Conservation (phyloP, 768 basidiomycete genomes). For the Phylloporus rhodoxanthus region DNA sequence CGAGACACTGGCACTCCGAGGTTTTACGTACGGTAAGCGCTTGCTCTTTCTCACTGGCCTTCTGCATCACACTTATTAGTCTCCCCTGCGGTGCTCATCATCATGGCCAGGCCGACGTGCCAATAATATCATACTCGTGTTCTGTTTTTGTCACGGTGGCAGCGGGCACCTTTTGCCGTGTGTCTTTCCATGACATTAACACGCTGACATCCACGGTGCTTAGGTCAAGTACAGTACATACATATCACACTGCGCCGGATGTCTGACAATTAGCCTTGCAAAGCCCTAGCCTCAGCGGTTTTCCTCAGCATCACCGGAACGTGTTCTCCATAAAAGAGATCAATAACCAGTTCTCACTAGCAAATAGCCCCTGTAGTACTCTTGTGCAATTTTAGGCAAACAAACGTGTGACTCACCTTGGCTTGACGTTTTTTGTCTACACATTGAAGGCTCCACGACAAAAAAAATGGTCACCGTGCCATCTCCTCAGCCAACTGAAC, state of each 20-base stretch:
- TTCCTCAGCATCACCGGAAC: too few relatives aligned
- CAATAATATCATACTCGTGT: background rate
- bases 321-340: too few relatives aligned
- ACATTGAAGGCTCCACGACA: too few relatives aligned
- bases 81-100: too few relatives aligned
- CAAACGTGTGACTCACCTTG: background rate
- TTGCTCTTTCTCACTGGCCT: background rate
- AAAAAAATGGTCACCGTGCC: constrained; percentile 18
- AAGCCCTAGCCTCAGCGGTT: too few relatives aligned
- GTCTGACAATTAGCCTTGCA: background rate
- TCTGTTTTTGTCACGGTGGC: background rate
- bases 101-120: background rate
- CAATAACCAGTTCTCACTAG: background rate
- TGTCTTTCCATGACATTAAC: background rate
- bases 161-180: constrained; percentile 6
- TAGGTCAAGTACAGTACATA: too few relatives aligned
- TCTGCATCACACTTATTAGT: too few relatives aligned
- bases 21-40: background rate
- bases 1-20: constrained; percentile 3
- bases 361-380: background rate
- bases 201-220: background rate
- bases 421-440: background rate
- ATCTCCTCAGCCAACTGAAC: constrained; percentile 23
- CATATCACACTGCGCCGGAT: too few relatives aligned
- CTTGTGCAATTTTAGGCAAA: background rate